A percentile compares a stretch with the other conserved stretches of the same genome.
phyloP scores from a whole-genome alignment of 2,329 filamentous ascomycete species.

The Calonectria pteridis region DNA sequence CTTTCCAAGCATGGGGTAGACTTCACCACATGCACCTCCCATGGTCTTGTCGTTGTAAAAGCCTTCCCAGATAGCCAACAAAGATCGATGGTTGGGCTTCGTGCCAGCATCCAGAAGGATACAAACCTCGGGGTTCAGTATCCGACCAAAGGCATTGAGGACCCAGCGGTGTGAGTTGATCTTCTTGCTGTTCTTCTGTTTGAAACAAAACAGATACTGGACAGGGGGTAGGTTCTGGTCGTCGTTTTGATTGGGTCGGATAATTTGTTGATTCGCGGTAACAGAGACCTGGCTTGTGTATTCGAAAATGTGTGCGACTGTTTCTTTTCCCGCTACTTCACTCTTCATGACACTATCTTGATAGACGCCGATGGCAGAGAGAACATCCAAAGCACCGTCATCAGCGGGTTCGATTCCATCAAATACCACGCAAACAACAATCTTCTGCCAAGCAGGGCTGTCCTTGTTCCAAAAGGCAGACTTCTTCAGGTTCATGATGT shows the following conservation, averaged over 20 bases:
- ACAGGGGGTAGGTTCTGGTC: neutral
- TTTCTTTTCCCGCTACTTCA: slow-evolving; percentile 11
- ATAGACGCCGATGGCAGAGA: slow-evolving; percentile 6
- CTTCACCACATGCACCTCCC: slow-evolving; percentile 14
- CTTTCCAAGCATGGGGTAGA: slow-evolving; percentile 13
- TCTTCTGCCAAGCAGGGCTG: slow-evolving; percentile 16
- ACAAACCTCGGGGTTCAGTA: slow-evolving; percentile 5
- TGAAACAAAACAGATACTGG: slow-evolving; percentile 17
- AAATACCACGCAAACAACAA: slow-evolving; percentile 16
- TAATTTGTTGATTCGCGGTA: slow-evolving; percentile 1
- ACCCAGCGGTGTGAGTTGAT: slow-evolving; percentile 21
- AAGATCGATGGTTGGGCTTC: neutral
- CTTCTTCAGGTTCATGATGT: slow-evolving; percentile 9
- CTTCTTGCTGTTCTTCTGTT: slow-evolving; percentile 19
- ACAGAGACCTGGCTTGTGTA: slow-evolving; percentile 19
- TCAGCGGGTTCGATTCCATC: slow-evolving; percentile 10
- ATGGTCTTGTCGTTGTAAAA: slow-evolving; percentile 18
- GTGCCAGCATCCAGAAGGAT: slow-evolving; percentile 17
- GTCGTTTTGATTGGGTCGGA: neutral
- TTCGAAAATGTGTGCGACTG: slow-evolving; percentile 13
- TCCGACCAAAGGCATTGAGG: slow-evolving; percentile 6
- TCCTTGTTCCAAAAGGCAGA: slow-evolving; percentile 14
- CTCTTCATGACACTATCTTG: slow-evolving; percentile 10
- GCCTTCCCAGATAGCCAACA: slow-evolving; percentile 18
- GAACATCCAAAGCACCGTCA: slow-evolving; percentile 2